phyloP scores from a whole-genome alignment of 2,329 filamentous ascomycete species.

The Cladobotryum mycophilum region DNA sequence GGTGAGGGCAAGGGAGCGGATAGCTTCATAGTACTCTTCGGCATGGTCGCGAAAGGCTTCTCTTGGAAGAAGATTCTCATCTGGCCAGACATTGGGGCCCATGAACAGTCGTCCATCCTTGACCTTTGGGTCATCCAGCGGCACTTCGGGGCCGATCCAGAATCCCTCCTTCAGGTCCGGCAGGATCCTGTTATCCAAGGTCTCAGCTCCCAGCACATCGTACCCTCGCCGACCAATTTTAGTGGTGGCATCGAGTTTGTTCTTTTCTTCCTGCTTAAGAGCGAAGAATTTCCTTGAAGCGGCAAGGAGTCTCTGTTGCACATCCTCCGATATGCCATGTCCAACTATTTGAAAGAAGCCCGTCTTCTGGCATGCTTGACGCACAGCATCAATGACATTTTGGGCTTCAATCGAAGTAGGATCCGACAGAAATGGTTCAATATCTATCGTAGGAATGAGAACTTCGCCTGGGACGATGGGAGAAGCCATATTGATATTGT shows the following conservation, averaged over 20 bases:
- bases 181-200: constrained; percentile 19
- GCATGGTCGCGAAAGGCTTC: neutral
- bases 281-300: constrained; percentile 17
- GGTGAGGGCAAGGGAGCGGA: neutral
- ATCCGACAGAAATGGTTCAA: too few species aligned
- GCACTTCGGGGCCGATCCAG: constrained; percentile 18
- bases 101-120: constrained; percentile 7
- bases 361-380: constrained; percentile 19
- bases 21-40: neutral
- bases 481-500: too few species aligned
- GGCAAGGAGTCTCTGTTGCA: constrained; percentile 17
- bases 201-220: constrained; percentile 20
- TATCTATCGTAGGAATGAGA: too few species aligned
- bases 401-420: neutral
- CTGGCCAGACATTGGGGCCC: constrained; percentile 19
- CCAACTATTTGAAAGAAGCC: constrained; percentile 28
- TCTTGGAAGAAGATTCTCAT: constrained; percentile 14
- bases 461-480: too few species aligned
- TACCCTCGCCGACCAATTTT: constrained; percentile 19
- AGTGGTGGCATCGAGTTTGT: constrained; percentile 18
- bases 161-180: constrained; percentile 23
- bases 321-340: constrained; percentile 22
- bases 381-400: constrained; percentile 12
- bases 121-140: constrained; percentile 16
- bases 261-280: constrained; percentile 19